Conservation (phyloP, 148 eudicot genomes). For the Limonium bicolor region DNA sequence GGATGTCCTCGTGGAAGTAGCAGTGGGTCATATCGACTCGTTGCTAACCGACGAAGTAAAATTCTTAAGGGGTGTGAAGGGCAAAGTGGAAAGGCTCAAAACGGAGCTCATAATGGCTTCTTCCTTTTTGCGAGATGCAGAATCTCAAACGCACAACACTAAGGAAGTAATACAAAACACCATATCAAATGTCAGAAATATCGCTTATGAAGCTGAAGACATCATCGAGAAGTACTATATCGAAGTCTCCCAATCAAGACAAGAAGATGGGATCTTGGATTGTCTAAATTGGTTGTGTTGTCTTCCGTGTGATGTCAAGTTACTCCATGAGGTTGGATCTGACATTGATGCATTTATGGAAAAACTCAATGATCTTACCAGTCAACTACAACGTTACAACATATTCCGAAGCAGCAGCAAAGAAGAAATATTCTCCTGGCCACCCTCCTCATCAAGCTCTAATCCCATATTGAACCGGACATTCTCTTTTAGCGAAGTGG, state of each 20-base stretch:
- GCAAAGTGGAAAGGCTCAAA: neutral
- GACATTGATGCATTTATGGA: neutral
- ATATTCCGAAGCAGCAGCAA: neutral
- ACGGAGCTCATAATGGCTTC: conserved; percentile 2
- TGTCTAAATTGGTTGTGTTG: neutral
- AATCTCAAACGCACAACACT: neutral
- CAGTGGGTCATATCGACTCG: too few species aligned
- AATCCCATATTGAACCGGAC: neutral
- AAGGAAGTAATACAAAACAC: neutral
- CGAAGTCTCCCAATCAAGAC: conserved; percentile 12
- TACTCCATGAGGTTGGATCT: neutral
- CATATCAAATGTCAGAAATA: neutral
- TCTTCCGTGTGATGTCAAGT: neutral
- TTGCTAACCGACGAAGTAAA: conserved; percentile 3
- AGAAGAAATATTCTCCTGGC: neutral
- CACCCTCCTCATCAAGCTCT: too few species aligned
- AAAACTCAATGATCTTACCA: neutral
- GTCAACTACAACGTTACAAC: neutral
- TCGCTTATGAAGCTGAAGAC: conserved; percentile 1
- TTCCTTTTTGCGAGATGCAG: conserved; percentile 1
- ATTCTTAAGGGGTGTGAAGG: neutral
- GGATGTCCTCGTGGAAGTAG: too few species aligned
- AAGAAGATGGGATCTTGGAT: neutral
- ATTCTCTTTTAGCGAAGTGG: neutral
- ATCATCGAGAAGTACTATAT: neutral